Evolutionary conservation across 2,329 filamentous ascomycete genomes (phyloP), one percentile per base, ranked within the genome.

Genomic region (Ceratocystis albifundus): DNA sequence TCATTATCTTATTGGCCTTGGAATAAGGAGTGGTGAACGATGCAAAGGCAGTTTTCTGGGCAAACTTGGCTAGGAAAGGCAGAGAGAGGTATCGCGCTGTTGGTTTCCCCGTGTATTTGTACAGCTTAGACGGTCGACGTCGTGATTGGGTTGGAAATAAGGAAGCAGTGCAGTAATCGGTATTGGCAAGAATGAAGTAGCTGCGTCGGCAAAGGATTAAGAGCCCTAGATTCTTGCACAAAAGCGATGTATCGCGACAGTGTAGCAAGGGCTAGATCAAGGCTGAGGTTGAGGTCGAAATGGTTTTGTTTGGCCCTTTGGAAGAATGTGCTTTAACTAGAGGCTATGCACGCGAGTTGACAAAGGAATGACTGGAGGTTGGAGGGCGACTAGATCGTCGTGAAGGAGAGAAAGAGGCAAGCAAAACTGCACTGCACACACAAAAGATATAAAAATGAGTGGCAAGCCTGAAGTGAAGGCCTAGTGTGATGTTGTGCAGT

Each of bases 401-500:
- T 50, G 32, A 70, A 66, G 65, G 67, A 62, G 61, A 68, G 65
- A 69, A 67, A 69, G 69, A 70, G 69, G 69, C 65, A 72, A 73
- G 71, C n/a, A n/a, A n/a, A n/a, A n/a, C n/a, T n/a, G n/a, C n/a
- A 65, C 67, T 44, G 64, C 65, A 67, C 28, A 59, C 53, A n/a
- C 55, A 59, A 3, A 28, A 36, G 55, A 70, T 76, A 74, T 71
- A 73, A 78, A 83, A 41, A 82, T 72, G 81, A 84, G 77, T 79
- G 83, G 76, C 79, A 77, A 76, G 80, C 81, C 82, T 75, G 80
- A 79, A 80, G 36, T 78, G 79, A 80, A 81, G 80, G 79, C 79
- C 4, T 75, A 65, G 20, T 30, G 63, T 55, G 53, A n/a, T 65
- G 48, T 20, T 57, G 53, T 30, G 63, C 41, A 36, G 63, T 57